Percentiles rank a stretch among this genome's conserved stretches.
These are phyloP conservation scores for Cardiospermum halicacabum DNA, from an alignment of 345 rosid species.

Conservation along the genomic window DNA sequence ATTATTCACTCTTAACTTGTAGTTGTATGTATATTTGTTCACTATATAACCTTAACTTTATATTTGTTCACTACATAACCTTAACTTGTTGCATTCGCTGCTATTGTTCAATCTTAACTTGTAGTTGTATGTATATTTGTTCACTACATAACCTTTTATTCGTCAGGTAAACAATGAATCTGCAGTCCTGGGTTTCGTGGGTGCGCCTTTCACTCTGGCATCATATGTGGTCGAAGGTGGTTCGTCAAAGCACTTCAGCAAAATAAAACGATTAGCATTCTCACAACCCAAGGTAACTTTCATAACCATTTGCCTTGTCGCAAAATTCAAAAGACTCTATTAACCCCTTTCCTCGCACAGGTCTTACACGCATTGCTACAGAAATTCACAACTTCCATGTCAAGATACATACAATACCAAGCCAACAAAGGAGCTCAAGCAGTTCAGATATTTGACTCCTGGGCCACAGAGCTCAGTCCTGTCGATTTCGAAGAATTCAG, in stretches of 20 bases:
- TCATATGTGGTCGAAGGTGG: constrained; percentile 96
- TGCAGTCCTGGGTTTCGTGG: constrained; percentile 91
- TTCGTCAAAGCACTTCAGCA: constrained; percentile 87
- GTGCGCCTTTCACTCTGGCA: constrained; percentile 98
- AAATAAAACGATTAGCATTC: constrained; percentile 81
- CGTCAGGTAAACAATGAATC: constrained; percentile 70
- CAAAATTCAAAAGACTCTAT: constrained; percentile 10
- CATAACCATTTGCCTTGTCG: neutral
- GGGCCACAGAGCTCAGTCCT: constrained; percentile 98
- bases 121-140: neutral
- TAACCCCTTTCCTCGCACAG: constrained; percentile 30
- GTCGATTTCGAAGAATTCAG: constrained; percentile 92
- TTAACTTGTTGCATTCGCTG: neutral
- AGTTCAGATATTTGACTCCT: constrained; percentile 95
- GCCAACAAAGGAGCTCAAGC: constrained; percentile 91
- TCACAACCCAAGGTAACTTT: constrained; percentile 78
- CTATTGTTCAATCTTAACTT: neutral
- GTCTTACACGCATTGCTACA: constrained; percentile 79
- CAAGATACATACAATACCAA: constrained; percentile 74
- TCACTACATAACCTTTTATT: constrained; percentile 1
- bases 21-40: neutral
- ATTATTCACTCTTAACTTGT: neutral
- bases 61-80: neutral
- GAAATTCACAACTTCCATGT: constrained; percentile 88
- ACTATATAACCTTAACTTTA: neutral